Conservation (phyloP, 805 yeast genomes). For the Candida boidinii region DNA sequence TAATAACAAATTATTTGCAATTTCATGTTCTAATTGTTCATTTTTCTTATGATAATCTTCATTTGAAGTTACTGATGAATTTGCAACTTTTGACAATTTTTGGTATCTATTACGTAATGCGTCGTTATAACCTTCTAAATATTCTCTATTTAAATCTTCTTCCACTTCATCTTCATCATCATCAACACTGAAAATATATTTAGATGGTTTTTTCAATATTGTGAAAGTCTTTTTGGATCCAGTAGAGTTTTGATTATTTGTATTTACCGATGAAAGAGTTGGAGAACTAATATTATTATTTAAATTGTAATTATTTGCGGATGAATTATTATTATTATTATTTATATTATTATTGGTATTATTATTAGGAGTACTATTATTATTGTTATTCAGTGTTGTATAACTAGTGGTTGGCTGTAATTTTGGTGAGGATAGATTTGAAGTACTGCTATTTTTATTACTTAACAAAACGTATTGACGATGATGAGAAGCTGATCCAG, state of each 20-base stretch:
- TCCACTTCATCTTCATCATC: slow-evolving; percentile 72
- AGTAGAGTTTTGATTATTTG: no score
- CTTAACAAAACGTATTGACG: slow-evolving; percentile 22
- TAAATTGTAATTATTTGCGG: not conserved
- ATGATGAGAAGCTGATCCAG: slow-evolving; percentile 20
- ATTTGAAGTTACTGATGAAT: not conserved
- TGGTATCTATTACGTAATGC: slow-evolving; percentile 46
- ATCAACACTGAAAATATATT: slow-evolving; percentile 63
- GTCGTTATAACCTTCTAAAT: slow-evolving; percentile 66
- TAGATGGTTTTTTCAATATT: slow-evolving; percentile 21
- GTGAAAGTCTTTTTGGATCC: slow-evolving; percentile 14
- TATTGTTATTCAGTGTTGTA: not conserved
- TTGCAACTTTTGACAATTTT: slow-evolving; percentile 8
- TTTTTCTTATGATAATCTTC: slow-evolving; percentile 5
- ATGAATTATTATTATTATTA: not conserved
- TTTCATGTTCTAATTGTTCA: slow-evolving; percentile 20
- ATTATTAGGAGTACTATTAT: not conserved
- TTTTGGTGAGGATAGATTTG: not conserved
- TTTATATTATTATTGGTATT: not conserved
- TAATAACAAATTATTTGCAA: slow-evolving; percentile 13
- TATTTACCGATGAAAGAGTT: no score
- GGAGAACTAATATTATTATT: slow-evolving; percentile 2
- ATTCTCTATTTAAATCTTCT: slow-evolving; percentile 48
- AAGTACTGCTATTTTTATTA: slow-evolving; percentile 11
- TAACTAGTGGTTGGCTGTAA: not conserved